Conservation (phyloP, 805 yeast genomes). For the Teunomyces stri region DNA sequence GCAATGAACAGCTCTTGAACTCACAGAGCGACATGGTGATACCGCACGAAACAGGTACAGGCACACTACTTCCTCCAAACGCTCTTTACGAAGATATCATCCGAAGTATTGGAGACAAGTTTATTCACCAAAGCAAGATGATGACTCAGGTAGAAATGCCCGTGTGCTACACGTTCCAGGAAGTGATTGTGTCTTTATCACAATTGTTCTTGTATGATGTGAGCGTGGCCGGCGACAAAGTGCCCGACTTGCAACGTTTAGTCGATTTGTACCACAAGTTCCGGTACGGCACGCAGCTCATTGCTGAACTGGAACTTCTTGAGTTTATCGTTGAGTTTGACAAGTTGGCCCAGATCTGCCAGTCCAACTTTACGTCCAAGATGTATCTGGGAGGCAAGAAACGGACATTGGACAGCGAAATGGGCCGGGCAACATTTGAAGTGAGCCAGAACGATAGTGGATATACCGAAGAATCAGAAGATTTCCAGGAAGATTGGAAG, state of each 20-base stretch:
- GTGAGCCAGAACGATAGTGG: background rate
- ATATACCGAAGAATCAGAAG: constrained; percentile 3
- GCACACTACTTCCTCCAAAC: constrained; percentile 25
- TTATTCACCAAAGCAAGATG: constrained; percentile 46
- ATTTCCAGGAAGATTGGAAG: constrained; percentile 2
- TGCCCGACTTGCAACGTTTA: constrained; percentile 16
- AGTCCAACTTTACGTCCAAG: background rate
- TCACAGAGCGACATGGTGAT: constrained; percentile 17
- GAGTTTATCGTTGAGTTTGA: constrained; percentile 47
- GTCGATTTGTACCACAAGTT: constrained; percentile 62
- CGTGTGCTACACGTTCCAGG: constrained; percentile 37
- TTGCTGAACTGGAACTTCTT: constrained; percentile 57
- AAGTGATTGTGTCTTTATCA: constrained; percentile 36
- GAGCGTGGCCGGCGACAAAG: background rate
- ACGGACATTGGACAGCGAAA: background rate
- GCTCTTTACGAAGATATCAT: constrained; percentile 53
- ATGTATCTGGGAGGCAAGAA: background rate
- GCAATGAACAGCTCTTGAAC: constrained; percentile 18
- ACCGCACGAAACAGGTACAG: constrained; percentile 14
- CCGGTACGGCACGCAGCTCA: constrained; percentile 62
- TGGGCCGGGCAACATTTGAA: background rate
- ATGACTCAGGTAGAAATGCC: constrained; percentile 25
- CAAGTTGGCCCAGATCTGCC: constrained; percentile 11
- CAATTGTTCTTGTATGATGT: background rate
- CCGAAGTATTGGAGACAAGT: constrained; percentile 57